Conservation (phyloP, 306 rosid species). For the Lithocarpus polystachyus region DNA sequence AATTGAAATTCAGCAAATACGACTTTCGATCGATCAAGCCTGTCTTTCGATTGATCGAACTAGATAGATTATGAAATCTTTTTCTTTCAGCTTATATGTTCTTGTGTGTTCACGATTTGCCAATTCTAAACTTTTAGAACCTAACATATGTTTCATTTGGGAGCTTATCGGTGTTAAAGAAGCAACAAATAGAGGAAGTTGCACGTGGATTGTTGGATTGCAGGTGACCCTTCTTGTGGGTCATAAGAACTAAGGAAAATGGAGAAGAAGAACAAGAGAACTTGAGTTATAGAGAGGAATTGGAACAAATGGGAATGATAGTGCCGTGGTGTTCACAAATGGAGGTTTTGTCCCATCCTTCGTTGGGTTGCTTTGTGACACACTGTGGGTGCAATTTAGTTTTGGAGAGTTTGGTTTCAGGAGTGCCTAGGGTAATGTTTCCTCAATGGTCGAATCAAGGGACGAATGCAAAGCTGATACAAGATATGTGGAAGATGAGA, state of each 20-base stretch:
- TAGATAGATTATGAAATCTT: too few relatives aligned
- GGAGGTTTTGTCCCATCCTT: slow-evolving; percentile 48
- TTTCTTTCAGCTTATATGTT: too few relatives aligned
- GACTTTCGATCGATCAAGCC: too few relatives aligned
- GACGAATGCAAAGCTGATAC: slow-evolving; percentile 47
- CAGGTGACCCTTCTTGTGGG: slow-evolving; percentile 54
- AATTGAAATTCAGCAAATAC: too few relatives aligned
- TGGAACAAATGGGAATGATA: slow-evolving; percentile 39
- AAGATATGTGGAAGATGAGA: slow-evolving; percentile 49
- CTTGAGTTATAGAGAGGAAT: slow-evolving; percentile 19
- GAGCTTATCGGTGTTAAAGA: slow-evolving; percentile 26
- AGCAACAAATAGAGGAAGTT: slow-evolving; percentile 56
- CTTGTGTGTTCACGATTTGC: too few relatives aligned
- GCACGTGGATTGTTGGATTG: slow-evolving; percentile 46
- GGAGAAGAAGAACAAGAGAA: background rate
- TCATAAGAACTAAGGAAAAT: slow-evolving; percentile 18
- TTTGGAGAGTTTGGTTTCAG: slow-evolving; percentile 36
- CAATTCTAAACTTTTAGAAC: too few relatives aligned
- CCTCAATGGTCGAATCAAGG: slow-evolving; percentile 55
- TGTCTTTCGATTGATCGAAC: too few relatives aligned
- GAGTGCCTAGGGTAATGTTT: slow-evolving; percentile 47
- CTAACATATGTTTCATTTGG: slow-evolving; percentile 73
- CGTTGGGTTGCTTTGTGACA: slow-evolving; percentile 48
- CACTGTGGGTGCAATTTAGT: slow-evolving; percentile 65
- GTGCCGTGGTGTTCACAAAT: slow-evolving; percentile 58